Percentiles rank a stretch among this genome's conserved stretches.
phyloP scores from a whole-genome alignment of 768 basidiomycete genomes.

The Pleurotus eryngii region DNA sequence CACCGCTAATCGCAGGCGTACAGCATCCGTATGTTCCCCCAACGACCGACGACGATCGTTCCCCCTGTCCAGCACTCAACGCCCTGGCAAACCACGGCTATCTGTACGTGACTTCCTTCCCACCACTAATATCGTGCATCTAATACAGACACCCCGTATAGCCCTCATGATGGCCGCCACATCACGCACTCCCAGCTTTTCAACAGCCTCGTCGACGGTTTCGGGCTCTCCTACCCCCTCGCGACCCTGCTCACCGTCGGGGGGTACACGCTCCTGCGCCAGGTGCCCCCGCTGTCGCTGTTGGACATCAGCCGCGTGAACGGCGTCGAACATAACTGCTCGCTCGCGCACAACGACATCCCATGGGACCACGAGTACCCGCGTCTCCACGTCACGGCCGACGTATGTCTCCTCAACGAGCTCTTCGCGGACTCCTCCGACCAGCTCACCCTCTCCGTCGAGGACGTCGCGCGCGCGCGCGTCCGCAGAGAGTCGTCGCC shows the following conservation, averaged over 20 bases:
- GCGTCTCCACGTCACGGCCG: slow-evolving; percentile 13
- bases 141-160: slow-evolving; percentile 3
- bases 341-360: slow-evolving; percentile 30
- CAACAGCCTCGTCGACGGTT: slow-evolving; percentile 25
- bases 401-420: slow-evolving; percentile 10
- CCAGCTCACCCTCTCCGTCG: slow-evolving; percentile 15
- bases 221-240: slow-evolving; percentile 24
- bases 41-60: slow-evolving; percentile 28
- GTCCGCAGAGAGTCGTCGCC: slow-evolving; percentile 27
- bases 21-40: not conserved
- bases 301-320: slow-evolving; percentile 30
- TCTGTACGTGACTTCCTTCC: not conserved
- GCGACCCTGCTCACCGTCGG: slow-evolving; percentile 25
- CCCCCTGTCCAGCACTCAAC: slow-evolving; percentile 51
- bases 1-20: not conserved
- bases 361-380: slow-evolving; percentile 26
- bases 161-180: slow-evolving; percentile 29
- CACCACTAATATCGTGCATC: not conserved
- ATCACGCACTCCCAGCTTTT: slow-evolving; percentile 21
- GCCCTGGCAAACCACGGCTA: slow-evolving; percentile 45
- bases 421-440: slow-evolving; percentile 13
- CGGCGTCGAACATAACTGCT: slow-evolving; percentile 35
- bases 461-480: slow-evolving; percentile 28
- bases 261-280: slow-evolving; percentile 23
- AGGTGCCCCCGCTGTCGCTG: slow-evolving; percentile 10